A percentile compares a stretch with the other conserved stretches of the same genome.
These are phyloP conservation scores for Ilyonectria destructans DNA, from an alignment of 2,329 filamentous ascomycete genomes.

Conservation along the genomic window DNA sequence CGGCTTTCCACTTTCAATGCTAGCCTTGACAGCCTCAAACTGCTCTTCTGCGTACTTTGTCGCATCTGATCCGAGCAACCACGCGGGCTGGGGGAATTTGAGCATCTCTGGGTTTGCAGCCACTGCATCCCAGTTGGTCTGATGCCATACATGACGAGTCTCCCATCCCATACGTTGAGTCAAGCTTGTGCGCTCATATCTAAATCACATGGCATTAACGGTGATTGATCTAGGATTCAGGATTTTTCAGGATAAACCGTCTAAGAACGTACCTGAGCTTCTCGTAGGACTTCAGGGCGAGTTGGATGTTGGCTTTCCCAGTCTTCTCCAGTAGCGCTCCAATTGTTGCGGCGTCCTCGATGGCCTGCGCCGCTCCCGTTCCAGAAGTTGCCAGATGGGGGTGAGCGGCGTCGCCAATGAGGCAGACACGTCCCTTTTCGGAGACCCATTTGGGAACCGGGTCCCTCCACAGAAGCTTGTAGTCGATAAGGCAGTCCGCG, in stretches of 20 bases:
- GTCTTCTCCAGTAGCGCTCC: constrained; percentile 2
- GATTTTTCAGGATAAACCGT: background rate
- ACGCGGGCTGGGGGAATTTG: constrained; percentile 8
- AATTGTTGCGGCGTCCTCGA: constrained; percentile 17
- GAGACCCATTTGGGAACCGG: constrained; percentile 20
- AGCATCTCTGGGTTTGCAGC: constrained; percentile 16
- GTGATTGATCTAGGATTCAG: background rate
- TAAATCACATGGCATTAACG: background rate
- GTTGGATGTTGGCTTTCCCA: constrained; percentile 7
- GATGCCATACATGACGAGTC: constrained; percentile 18
- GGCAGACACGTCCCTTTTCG: constrained; percentile 11
- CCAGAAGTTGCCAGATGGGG: constrained; percentile 23
- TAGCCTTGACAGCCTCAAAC: constrained; percentile 6
- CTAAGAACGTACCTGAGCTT: constrained; percentile 14
- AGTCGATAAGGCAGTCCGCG: constrained; percentile 17
- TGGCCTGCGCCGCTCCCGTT: constrained; percentile 22
- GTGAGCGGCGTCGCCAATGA: constrained; percentile 21
- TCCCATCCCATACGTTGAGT: constrained; percentile 22
- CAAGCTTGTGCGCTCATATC: constrained; percentile 11
- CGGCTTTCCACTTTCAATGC: constrained; percentile 5
- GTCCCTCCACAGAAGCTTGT: constrained; percentile 28
- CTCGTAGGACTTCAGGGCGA: constrained; percentile 10
- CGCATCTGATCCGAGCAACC: constrained; percentile 14
- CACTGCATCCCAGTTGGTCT: constrained; percentile 18
- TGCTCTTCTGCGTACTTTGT: constrained; percentile 13